A percentile compares a stretch with the other conserved stretches of the same genome.
Conservation (phyloP, 1,284 basidiomycete species). For the Austroboletus novae-zelandiae region DNA sequence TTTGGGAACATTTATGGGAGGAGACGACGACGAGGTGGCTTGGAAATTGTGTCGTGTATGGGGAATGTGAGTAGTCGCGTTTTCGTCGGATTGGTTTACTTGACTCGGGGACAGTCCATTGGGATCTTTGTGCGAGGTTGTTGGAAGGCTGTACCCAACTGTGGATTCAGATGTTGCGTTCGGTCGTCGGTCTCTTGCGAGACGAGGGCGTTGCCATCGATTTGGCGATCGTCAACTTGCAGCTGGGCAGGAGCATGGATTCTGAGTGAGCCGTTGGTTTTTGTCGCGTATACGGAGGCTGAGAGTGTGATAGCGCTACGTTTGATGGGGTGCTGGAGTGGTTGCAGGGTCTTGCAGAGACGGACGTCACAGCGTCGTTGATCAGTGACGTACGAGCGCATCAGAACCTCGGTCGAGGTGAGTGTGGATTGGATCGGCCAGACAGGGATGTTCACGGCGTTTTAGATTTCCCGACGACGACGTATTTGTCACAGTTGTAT, state of each 20-base stretch:
- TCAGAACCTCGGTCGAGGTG: conserved; percentile 50
- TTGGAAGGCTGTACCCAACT: conserved; percentile 40
- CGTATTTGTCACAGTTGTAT: conserved; percentile 51
- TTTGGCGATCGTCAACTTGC: conserved; percentile 12
- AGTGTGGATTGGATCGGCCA: conserved; percentile 4
- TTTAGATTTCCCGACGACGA: conserved; percentile 53
- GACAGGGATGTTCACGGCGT: conserved; percentile 4
- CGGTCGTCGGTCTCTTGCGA: conserved; percentile 32
- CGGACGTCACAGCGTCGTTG: conserved; percentile 33
- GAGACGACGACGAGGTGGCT: conserved; percentile 54
- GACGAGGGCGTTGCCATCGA: conserved; percentile 20
- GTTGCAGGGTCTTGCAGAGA: conserved; percentile 35
- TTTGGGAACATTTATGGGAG: conserved; percentile 47
- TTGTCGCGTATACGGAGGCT: conserved; percentile 3
- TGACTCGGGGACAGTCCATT: conserved; percentile 47
- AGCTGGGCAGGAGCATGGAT: conserved; percentile 13
- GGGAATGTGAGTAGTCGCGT: conserved; percentile 46
- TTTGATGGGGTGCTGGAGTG: conserved; percentile 43
- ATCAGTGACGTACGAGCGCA: conserved; percentile 50
- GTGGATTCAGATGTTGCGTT: conserved; percentile 39
- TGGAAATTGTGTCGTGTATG: conserved; percentile 47
- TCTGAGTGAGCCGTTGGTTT: conserved; percentile 26
- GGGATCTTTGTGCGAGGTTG: conserved; percentile 53
- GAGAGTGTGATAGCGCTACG: conserved; percentile 34
- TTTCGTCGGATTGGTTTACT: not conserved